Percentiles rank a stretch among this genome's conserved stretches.
Evolutionary conservation across 2,329 filamentous ascomycete species (phyloP).

Genomic region (Tolypocladium tropicale): DNA sequence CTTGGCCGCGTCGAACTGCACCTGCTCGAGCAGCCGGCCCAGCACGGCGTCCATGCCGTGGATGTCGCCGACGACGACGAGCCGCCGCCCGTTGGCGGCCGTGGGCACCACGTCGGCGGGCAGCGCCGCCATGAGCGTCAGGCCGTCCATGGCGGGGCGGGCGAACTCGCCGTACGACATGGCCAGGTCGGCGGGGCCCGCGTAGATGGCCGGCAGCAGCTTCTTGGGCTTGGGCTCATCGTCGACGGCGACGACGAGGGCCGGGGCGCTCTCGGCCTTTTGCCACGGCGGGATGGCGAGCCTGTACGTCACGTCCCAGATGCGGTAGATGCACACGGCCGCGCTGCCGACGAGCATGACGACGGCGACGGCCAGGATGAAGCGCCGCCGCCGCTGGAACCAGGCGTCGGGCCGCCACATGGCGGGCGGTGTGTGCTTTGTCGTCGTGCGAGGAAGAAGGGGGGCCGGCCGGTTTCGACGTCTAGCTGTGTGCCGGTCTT

Average conservation of each 20-base stretch:
- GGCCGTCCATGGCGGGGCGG: constrained; percentile 25
- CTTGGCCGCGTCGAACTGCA: constrained; percentile 41
- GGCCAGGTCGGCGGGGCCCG: constrained; percentile 19
- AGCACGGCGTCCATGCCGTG: constrained; percentile 73
- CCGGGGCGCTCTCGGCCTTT: not conserved
- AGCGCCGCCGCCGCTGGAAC: constrained; percentile 16
- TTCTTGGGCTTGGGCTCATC: not conserved
- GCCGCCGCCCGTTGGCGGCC: constrained; percentile 36
- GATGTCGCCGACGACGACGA: constrained; percentile 84
- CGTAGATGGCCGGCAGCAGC: constrained; percentile 7
- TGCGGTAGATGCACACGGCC: constrained; percentile 22
- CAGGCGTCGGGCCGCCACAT: constrained; percentile 5
- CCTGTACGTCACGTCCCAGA: constrained; percentile 14
- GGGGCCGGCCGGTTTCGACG: too few relatives aligned
- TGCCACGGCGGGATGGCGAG: not conserved
- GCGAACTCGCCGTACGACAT: constrained; percentile 30
- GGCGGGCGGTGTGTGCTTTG: too few relatives aligned
- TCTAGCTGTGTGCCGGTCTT: not conserved
- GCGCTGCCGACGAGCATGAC: constrained; percentile 21
- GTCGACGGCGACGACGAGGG: not conserved
- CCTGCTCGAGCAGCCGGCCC: constrained; percentile 53
- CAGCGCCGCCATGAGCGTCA: constrained; percentile 19
- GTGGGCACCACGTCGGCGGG: constrained; percentile 21
- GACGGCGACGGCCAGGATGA: constrained; percentile 18
- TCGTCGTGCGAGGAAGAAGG: too few relatives aligned